These are phyloP conservation scores for Penicillium sumatraense DNA, from an alignment of 2,329 filamentous ascomycete species.

Conservation along the genomic window DNA sequence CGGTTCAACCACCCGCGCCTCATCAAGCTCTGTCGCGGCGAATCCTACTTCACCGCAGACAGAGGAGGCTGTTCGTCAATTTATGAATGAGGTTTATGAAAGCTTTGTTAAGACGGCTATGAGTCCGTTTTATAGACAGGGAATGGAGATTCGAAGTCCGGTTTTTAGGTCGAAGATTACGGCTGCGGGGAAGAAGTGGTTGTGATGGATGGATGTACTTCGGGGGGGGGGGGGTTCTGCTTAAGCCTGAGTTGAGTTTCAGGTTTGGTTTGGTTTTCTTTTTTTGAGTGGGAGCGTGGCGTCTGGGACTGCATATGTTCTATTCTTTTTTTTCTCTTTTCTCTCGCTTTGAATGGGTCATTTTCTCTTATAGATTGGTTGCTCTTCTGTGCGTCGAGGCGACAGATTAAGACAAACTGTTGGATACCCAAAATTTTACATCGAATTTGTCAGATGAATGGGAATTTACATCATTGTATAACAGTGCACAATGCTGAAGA, in stretches of 20 bases:
- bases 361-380: no score
- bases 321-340: neutral
- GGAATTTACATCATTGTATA: neutral
- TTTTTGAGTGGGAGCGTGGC: no score
- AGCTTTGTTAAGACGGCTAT: conserved; percentile 96
- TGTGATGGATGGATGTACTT: conserved; percentile 59
- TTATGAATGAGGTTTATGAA: conserved; percentile 95
- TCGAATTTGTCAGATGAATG: neutral
- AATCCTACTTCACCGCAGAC: conserved; percentile 89
- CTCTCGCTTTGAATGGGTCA: no score
- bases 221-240: neutral
- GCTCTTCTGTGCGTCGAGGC: no score
- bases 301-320: no score
- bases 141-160: conserved; percentile 83
- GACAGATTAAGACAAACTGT: no score
- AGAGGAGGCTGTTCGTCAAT: conserved; percentile 93
- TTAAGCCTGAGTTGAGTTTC: no score
- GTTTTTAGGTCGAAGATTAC: conserved; percentile 82
- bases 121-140: conserved; percentile 91
- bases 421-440: neutral
- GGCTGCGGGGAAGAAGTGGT: conserved; percentile 89
- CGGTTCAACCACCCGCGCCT: conserved; percentile 46
- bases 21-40: conserved; percentile 73
- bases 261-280: neutral
- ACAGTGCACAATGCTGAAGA: neutral